A percentile compares a stretch with the other conserved stretches of the same genome.
These are phyloP conservation scores for Rubus parviflorus DNA, from an alignment of 306 rosid genomes.

Conservation along the genomic window DNA sequence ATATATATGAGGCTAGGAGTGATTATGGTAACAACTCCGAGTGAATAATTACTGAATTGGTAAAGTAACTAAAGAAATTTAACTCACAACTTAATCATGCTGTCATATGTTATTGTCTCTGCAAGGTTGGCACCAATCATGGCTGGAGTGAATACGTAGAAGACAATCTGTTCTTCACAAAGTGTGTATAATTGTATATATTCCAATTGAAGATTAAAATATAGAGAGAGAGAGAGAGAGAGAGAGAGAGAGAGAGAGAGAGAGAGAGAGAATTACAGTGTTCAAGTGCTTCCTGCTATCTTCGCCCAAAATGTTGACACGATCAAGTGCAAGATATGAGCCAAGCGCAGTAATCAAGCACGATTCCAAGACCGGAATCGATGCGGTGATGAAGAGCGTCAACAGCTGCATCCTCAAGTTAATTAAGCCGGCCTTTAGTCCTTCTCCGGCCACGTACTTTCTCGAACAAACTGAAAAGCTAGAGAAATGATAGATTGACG, in stretches of 20 bases:
- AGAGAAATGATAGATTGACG: no score
- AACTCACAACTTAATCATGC: constrained; percentile 50
- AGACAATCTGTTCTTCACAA: constrained; percentile 33
- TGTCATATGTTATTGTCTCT: constrained; percentile 40
- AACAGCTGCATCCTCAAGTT: constrained; percentile 31
- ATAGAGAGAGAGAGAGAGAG: background rate
- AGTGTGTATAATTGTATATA: background rate
- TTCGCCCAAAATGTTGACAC: constrained; percentile 34
- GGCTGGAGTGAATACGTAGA: constrained; percentile 52
- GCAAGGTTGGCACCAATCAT: constrained; percentile 45
- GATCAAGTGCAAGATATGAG: constrained; percentile 47
- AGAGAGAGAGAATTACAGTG: constrained; percentile 17
- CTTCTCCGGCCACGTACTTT: no score
- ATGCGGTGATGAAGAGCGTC: constrained; percentile 47
- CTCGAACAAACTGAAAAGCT: no score
- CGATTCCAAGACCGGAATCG: constrained; percentile 54
- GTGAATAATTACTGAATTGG: background rate
- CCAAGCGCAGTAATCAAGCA: constrained; percentile 52
- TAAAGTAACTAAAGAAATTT: background rate
- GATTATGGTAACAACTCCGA: no score
- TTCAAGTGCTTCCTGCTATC: constrained; percentile 50
- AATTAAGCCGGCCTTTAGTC: no score
- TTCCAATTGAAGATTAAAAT: no score
- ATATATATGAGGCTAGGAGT: no score
- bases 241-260: background rate